Evolutionary conservation across 768 basidiomycete species (phyloP).

Genomic region (Hirschioporus abietinus): DNA sequence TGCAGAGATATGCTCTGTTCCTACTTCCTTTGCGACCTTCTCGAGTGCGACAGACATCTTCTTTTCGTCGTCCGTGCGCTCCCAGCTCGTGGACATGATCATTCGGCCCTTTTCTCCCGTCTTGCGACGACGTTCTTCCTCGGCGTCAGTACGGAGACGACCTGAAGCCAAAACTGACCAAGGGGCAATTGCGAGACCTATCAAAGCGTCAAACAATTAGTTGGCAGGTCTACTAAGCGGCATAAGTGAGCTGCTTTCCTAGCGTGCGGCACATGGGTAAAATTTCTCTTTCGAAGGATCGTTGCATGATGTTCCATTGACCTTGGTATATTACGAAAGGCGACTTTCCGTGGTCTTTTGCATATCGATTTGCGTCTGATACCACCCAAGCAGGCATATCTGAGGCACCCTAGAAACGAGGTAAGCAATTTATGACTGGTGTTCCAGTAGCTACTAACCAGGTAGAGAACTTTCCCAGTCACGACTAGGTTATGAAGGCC

Average conservation of each 20-base stretch:
- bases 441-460: constrained; percentile 16
- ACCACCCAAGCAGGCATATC: constrained; percentile 23
- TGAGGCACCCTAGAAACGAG: constrained; percentile 18
- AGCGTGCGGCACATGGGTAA: constrained; percentile 19
- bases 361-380: constrained; percentile 23
- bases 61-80: constrained; percentile 39
- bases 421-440: no score
- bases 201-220: not conserved
- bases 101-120: constrained; percentile 27
- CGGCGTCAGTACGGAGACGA: constrained; percentile 21
- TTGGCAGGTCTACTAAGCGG: constrained; percentile 10
- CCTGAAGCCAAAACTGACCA: constrained; percentile 33
- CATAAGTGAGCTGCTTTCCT: no score
- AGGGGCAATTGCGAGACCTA: constrained; percentile 29
- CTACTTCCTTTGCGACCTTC: constrained; percentile 45
- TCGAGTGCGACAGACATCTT: constrained; percentile 39
- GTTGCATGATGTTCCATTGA: constrained; percentile 9
- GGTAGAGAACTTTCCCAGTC: constrained; percentile 45
- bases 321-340: constrained; percentile 32
- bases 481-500: constrained; percentile 45
- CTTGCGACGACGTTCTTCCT: constrained; percentile 19
- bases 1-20: constrained; percentile 35
- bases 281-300: constrained; percentile 31
- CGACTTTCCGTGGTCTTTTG: constrained; percentile 23
- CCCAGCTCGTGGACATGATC: constrained; percentile 30